Conservation (phyloP, 1,139 yeast species). For the Suhomyces chickasaworum region DNA sequence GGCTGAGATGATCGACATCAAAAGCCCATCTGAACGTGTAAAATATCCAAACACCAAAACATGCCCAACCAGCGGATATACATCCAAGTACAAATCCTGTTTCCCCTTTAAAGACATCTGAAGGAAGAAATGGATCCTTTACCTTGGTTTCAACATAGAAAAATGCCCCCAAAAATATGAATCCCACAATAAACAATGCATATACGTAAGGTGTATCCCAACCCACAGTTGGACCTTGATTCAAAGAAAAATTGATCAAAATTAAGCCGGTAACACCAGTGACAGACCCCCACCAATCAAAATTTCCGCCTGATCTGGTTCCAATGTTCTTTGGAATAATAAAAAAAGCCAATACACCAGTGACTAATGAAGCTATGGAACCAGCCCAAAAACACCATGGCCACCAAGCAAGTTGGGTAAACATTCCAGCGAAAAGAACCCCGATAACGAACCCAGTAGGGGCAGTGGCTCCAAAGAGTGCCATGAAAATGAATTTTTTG, state of each 20-base stretch:
- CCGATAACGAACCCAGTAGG: conserved; percentile 61
- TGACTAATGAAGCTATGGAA: conserved; percentile 37
- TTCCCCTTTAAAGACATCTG: conserved; percentile 40
- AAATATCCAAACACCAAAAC: conserved; percentile 61
- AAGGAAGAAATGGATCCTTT: conserved; percentile 50
- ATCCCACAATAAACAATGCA: conserved; percentile 51
- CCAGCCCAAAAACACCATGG: conserved; percentile 58
- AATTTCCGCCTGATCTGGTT: conserved; percentile 25
- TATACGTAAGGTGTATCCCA: conserved; percentile 56
- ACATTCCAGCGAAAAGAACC: conserved; percentile 46
- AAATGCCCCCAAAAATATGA: conserved; percentile 37
- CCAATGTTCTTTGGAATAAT: conserved; percentile 47
- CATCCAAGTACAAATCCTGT: conserved; percentile 50
- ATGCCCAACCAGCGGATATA: conserved; percentile 60
- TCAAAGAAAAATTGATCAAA: conserved; percentile 57
- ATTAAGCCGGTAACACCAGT: conserved; percentile 52
- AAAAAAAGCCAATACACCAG: conserved; percentile 34
- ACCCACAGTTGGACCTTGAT: conserved; percentile 63
- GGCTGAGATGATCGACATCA: conserved; percentile 31
- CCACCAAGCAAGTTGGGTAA: conserved; percentile 29
- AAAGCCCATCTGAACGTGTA: conserved; percentile 43
- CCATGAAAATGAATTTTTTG: conserved; percentile 44
- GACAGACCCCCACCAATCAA: conserved; percentile 52
- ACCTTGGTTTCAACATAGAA: conserved; percentile 37
- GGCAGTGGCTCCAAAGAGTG: conserved; percentile 59